phyloP scores from a whole-genome alignment of 495 filamentous ascomycete genomes.

The Massariosphaeria phaeospora region DNA sequence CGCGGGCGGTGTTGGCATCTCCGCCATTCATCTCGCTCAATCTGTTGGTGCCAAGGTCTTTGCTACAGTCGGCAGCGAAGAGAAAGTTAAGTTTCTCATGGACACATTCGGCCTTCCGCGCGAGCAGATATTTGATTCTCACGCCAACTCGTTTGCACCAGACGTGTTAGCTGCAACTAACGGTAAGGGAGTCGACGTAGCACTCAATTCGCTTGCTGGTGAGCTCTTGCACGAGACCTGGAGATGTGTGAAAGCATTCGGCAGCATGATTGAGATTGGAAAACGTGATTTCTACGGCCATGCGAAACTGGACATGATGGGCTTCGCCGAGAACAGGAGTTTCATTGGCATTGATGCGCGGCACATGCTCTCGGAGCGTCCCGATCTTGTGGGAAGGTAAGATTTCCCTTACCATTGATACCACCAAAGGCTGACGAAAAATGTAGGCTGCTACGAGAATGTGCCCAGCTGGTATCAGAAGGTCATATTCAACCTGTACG shows the following conservation, averaged over 20 bases:
- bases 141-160: background rate
- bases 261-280: conserved; percentile 12
- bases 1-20: background rate
- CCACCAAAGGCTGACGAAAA: background rate
- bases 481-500: background rate
- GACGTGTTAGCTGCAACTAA: background rate
- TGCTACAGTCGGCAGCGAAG: conserved; percentile 2
- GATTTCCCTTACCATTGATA: background rate
- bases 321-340: background rate
- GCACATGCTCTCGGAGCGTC: background rate
- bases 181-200: conserved; percentile 13
- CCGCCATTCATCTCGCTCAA: background rate
- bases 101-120: background rate
- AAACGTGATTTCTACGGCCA: background rate
- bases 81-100: conserved; percentile 4
- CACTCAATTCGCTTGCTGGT: conserved; percentile 1
- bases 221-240: background rate
- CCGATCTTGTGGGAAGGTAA: background rate
- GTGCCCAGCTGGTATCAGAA: no score
- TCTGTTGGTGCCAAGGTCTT: conserved; percentile 14
- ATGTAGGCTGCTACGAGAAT: background rate
- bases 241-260: background rate
- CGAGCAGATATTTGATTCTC: conserved; percentile 1
- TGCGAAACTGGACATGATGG: background rate
- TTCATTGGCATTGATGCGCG: background rate